phyloP scores from a whole-genome alignment of 352 stramenopile genomes.

The Globisporangium barbulae region DNA sequence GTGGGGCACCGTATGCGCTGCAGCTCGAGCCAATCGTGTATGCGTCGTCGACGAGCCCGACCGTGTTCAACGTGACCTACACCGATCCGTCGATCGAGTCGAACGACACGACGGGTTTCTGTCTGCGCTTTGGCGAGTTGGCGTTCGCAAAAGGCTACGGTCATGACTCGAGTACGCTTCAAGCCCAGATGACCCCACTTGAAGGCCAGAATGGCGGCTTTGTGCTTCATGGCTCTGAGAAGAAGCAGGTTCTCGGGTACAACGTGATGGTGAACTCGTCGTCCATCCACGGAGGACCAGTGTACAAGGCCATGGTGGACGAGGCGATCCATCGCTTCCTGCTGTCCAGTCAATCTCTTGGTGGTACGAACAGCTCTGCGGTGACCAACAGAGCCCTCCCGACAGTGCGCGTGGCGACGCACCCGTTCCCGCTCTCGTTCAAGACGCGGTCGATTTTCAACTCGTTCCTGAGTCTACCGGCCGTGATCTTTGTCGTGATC shows the following conservation, averaged over 20 bases:
- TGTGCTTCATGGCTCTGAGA: conserved; percentile 38
- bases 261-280: conserved; percentile 64
- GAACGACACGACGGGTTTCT: conserved; percentile 57
- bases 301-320: conserved; percentile 64
- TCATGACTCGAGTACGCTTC: conserved; percentile 16
- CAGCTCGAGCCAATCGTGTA: conserved; percentile 36
- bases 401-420: conserved; percentile 39
- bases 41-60: conserved; percentile 24
- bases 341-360: conserved; percentile 11
- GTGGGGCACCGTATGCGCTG: conserved; percentile 30
- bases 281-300: conserved; percentile 35
- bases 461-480: conserved; percentile 67
- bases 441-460: conserved; percentile 55
- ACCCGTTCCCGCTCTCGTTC: conserved; percentile 60
- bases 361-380: not conserved
- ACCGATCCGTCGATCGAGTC: conserved; percentile 28
- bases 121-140: conserved; percentile 51
- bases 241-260: conserved; percentile 45
- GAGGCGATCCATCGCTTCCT: conserved; percentile 53
- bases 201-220: conserved; percentile 52
- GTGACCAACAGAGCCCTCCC: not conserved
- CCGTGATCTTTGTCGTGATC: conserved; percentile 86
- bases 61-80: conserved; percentile 57
- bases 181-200: conserved; percentile 3
- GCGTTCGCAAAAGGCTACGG: conserved; percentile 49